Evolutionary conservation across 2,329 filamentous ascomycete species (phyloP).

Genomic region (Emmonsiellopsis sp.): DNA sequence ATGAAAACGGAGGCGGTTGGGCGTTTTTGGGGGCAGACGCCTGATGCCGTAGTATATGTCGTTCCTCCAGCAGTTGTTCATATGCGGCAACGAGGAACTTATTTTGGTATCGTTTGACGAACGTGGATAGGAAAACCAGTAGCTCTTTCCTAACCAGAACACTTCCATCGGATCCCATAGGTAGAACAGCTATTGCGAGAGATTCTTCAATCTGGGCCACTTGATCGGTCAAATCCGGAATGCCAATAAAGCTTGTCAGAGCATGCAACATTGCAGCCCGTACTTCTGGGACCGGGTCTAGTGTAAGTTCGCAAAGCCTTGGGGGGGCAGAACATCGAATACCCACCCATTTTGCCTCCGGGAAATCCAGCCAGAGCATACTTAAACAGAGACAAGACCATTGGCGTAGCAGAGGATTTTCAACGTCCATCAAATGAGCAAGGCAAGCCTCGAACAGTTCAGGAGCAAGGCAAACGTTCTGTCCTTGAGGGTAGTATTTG

Average conservation of each 20-base stretch:
- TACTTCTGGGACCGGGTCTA: constrained; percentile 85
- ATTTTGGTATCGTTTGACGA: constrained; percentile 79
- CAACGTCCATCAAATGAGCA: constrained; percentile 69
- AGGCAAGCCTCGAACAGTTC: constrained; percentile 87
- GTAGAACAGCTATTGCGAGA: constrained; percentile 76
- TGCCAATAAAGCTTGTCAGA: constrained; percentile 86
- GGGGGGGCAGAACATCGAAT: constrained; percentile 78
- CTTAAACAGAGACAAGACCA: constrained; percentile 95
- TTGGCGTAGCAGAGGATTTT: constrained; percentile 81
- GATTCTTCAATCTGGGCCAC: constrained; percentile 85
- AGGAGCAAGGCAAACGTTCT: constrained; percentile 80
- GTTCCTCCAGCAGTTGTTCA: constrained; percentile 81
- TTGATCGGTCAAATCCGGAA: constrained; percentile 83
- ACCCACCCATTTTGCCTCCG: constrained; percentile 93
- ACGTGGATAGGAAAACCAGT: constrained; percentile 85
- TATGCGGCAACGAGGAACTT: constrained; percentile 88
- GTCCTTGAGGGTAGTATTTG: constrained; percentile 85
- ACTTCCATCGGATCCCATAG: constrained; percentile 90
- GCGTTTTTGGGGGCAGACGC: constrained; percentile 16
- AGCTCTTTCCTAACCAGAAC: constrained; percentile 90
- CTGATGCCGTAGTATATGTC: constrained; percentile 53
- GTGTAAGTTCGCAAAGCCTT: constrained; percentile 68
- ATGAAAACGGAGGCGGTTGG: constrained; percentile 16
- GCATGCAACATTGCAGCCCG: constrained; percentile 88
- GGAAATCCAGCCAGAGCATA: constrained; percentile 83